phyloP scores from a whole-genome alignment of 345 rosid genomes.

The Zanthoxylum bungeanum region DNA sequence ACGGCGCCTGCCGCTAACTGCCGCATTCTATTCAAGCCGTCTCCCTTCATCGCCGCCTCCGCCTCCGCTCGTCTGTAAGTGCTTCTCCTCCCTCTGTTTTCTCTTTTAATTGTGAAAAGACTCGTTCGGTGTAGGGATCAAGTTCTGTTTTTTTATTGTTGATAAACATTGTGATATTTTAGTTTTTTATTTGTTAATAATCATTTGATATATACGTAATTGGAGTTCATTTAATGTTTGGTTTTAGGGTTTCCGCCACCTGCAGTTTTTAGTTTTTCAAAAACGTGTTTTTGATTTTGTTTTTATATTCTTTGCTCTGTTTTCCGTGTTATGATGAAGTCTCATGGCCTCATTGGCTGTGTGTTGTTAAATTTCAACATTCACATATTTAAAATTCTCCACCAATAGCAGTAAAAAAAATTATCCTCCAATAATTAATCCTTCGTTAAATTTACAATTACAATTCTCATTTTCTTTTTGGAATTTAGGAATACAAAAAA shows the following conservation, averaged over 20 bases:
- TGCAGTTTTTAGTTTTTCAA: neutral
- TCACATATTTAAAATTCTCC: too few species aligned
- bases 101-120: neutral
- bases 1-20: constrained; percentile 1
- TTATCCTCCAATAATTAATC: too few species aligned
- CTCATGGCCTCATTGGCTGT: neutral
- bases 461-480: too few species aligned
- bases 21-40: neutral
- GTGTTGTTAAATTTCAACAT: neutral
- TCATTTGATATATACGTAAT: neutral
- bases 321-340: neutral
- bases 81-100: neutral
- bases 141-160: neutral
- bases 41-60: constrained; percentile 4
- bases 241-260: neutral
- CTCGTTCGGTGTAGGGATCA: neutral
- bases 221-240: neutral
- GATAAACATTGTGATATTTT: neutral
- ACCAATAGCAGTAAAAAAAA: neutral
- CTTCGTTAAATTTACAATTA: too few species aligned
- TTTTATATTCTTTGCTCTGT: neutral
- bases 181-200: neutral
- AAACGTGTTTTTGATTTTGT: neutral
- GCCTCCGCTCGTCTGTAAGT: constrained; percentile 10
- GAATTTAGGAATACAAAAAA: too few species aligned